Conservation (phyloP, 495 filamentous ascomycete genomes). For the Penicillium roqueforti region DNA sequence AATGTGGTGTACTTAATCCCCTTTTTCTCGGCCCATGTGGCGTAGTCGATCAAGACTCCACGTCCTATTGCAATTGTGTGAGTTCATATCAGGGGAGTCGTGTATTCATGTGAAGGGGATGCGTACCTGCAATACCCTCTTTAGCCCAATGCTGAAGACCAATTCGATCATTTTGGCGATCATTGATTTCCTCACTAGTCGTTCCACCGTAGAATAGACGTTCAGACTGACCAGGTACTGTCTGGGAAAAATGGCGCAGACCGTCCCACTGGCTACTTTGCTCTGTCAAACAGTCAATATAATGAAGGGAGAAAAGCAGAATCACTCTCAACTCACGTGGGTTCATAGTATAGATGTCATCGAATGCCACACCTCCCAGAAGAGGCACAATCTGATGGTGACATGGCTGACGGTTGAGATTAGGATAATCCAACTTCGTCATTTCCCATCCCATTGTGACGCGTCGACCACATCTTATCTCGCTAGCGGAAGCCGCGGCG, state of each 20-base stretch:
- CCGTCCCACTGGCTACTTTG: conserved; percentile 72
- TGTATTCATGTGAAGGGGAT: neutral
- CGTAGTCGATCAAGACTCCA: conserved; percentile 52
- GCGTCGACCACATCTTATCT: conserved; percentile 38
- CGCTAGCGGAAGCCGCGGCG: conserved; percentile 30
- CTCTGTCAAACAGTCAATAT: conserved; percentile 27
- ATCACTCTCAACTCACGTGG: conserved; percentile 40
- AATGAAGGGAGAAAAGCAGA: neutral
- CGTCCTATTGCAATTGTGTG: conserved; percentile 34
- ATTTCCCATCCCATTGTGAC: conserved; percentile 44
- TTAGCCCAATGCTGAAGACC: conserved; percentile 45
- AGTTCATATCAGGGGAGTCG: neutral
- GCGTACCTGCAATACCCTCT: conserved; percentile 43
- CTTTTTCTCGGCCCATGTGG: conserved; percentile 45
- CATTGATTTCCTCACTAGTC: conserved; percentile 43
- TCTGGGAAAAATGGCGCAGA: conserved; percentile 50
- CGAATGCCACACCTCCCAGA: conserved; percentile 45
- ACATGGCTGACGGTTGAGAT: conserved; percentile 39
- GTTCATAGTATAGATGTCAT: conserved; percentile 64
- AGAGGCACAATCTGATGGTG: conserved; percentile 41
- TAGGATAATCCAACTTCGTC: conserved; percentile 43
- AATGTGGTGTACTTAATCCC: conserved; percentile 37
- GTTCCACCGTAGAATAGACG: conserved; percentile 51
- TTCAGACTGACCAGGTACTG: conserved; percentile 27
- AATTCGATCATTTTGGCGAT: conserved; percentile 48